Evolutionary conservation across 345 rosid genomes (phyloP).

Genomic region (Pistacia atlantica): DNA sequence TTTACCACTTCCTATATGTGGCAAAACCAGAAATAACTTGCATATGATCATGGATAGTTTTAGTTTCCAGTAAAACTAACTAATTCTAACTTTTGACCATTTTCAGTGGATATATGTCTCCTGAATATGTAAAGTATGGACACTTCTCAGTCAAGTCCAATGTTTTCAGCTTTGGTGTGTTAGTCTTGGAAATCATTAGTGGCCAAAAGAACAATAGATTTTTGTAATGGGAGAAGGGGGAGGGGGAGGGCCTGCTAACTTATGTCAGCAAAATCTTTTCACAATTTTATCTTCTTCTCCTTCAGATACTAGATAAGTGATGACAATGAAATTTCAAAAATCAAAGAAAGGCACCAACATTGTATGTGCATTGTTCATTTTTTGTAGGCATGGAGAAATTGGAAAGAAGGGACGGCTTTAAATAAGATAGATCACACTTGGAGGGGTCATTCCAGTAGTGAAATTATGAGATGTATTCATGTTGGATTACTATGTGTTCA

Average conservation of each 20-base stretch:
- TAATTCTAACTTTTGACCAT: too few relatives aligned
- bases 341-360: background rate
- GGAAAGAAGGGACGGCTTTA: constrained; percentile 41
- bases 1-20: too few relatives aligned
- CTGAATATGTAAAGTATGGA: constrained; percentile 30
- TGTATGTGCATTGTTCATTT: background rate
- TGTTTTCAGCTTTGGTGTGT: constrained; percentile 41
- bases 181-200: constrained; percentile 35
- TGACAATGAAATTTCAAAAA: too few relatives aligned
- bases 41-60: too few relatives aligned
- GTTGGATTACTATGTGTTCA: constrained; percentile 62
- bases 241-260: constrained; percentile 20
- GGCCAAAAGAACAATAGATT: constrained; percentile 26
- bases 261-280: constrained; percentile 9
- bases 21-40: too few relatives aligned
- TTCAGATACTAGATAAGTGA: too few relatives aligned
- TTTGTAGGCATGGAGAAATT: constrained; percentile 55
- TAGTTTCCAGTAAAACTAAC: too few relatives aligned
- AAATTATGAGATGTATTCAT: constrained; percentile 54
- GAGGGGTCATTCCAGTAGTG: constrained; percentile 24
- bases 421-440: constrained; percentile 41
- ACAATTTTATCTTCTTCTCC: background rate
- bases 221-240: background rate
- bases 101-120: constrained; percentile 18
- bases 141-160: constrained; percentile 36